Evolutionary conservation across 805 yeast species (phyloP).

Genomic region (Candida silvicultrix): DNA sequence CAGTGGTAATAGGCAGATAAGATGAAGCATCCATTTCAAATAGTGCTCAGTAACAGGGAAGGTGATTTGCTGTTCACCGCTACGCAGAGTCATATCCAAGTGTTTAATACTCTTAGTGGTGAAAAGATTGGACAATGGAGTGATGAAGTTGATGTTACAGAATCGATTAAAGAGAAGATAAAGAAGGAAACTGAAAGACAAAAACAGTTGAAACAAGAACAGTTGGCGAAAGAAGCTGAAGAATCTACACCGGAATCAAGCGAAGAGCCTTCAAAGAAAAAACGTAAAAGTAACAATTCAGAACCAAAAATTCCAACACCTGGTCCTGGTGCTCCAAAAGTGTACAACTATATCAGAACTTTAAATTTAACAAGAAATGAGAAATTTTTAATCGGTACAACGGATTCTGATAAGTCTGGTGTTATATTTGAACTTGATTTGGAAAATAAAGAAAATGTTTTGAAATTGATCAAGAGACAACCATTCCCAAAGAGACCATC

Average conservation of each 20-base stretch:
- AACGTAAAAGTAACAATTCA: slow-evolving; percentile 27
- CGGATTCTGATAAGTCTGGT: slow-evolving; percentile 81
- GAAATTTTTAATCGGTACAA: slow-evolving; percentile 53
- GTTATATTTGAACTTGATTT: slow-evolving; percentile 44
- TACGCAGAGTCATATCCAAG: slow-evolving; percentile 53
- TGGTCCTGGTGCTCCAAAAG: slow-evolving; percentile 64
- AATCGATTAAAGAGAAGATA: slow-evolving; percentile 41
- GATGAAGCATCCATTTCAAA: slow-evolving; percentile 72
- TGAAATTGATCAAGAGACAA: slow-evolving; percentile 59
- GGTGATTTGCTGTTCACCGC: slow-evolving; percentile 49
- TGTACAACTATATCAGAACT: slow-evolving; percentile 62
- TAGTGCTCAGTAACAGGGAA: slow-evolving; percentile 35
- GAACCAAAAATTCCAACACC: slow-evolving; percentile 53
- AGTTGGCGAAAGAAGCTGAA: neutral
- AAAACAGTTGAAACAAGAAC: slow-evolving; percentile 8
- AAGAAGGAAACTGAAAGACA: slow-evolving; percentile 30
- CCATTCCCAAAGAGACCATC: slow-evolving; percentile 91
- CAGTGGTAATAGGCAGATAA: no score
- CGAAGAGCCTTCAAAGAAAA: slow-evolving; percentile 23
- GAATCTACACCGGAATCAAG: slow-evolving; percentile 10
- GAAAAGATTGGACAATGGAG: slow-evolving; percentile 52
- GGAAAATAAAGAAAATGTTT: slow-evolving; percentile 29
- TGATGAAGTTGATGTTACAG: slow-evolving; percentile 48
- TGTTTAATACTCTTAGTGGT: slow-evolving; percentile 35
- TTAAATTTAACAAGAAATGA: slow-evolving; percentile 49